phyloP scores from a whole-genome alignment of 75 land plant genomes.

The Pinus taeda region DNA sequence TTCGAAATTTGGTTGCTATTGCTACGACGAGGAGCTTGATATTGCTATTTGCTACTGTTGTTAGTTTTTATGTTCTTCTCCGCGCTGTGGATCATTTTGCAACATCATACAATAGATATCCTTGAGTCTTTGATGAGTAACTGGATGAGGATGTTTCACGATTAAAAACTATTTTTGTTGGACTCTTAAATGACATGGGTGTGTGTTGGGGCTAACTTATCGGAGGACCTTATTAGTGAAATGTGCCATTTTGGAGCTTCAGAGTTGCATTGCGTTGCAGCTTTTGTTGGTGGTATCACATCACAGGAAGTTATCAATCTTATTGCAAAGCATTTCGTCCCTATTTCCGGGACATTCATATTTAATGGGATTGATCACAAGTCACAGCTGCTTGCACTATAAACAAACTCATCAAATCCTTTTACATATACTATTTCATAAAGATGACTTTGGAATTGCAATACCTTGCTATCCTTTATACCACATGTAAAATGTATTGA shows the following conservation, averaged over 20 bases:
- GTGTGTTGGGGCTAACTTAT: slow-evolving; percentile 59
- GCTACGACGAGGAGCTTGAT: too few relatives aligned
- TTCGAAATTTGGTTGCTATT: too few relatives aligned
- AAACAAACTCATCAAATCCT: neutral
- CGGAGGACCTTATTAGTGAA: slow-evolving; percentile 87
- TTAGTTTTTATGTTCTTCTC: slow-evolving; percentile 74
- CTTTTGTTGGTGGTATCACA: slow-evolving; percentile 89
- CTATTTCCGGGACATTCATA: slow-evolving; percentile 82
- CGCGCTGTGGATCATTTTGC: slow-evolving; percentile 87
- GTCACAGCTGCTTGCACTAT: slow-evolving; percentile 46
- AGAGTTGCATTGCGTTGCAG: slow-evolving; percentile 88
- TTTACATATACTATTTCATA: neutral
- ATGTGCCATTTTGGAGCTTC: slow-evolving; percentile 90
- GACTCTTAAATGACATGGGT: slow-evolving; percentile 67
- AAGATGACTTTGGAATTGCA: neutral
- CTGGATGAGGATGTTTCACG: slow-evolving; percentile 81
- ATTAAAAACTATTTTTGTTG: slow-evolving; percentile 60
- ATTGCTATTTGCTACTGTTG: too few relatives aligned
- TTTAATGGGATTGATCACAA: slow-evolving; percentile 88
- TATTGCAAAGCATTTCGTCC: slow-evolving; percentile 83
- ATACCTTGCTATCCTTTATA: too few relatives aligned
- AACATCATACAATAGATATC: slow-evolving; percentile 73
- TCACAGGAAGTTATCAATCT: slow-evolving; percentile 98
- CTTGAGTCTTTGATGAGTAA: slow-evolving; percentile 83
- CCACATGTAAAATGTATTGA: too few relatives aligned